These are phyloP conservation scores for Mytilinidion resinicola DNA, from an alignment of 495 filamentous ascomycete genomes.

Conservation along the genomic window DNA sequence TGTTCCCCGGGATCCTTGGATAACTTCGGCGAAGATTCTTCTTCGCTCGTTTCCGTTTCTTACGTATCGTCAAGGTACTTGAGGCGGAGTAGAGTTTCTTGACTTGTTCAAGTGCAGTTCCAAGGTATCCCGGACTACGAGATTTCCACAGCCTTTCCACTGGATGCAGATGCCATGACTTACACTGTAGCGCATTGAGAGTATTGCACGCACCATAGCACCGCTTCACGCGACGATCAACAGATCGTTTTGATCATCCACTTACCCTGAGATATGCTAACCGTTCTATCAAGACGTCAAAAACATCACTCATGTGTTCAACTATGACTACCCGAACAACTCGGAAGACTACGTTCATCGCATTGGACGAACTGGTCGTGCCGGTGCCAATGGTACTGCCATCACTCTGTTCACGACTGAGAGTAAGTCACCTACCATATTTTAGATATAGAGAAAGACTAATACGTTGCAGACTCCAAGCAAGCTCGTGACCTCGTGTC, in stretches of 20 bases:
- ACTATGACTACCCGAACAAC: constrained; percentile 99
- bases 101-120: constrained; percentile 63
- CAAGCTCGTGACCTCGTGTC: constrained; percentile 90
- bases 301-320: constrained; percentile 99
- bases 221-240: constrained; percentile 51
- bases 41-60: constrained; percentile 68
- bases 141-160: constrained; percentile 45
- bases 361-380: constrained; percentile 44
- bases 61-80: constrained; percentile 62
- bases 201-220: constrained; percentile 49
- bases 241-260: constrained; percentile 48
- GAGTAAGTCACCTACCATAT: constrained; percentile 57
- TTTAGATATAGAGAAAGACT: not conserved
- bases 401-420: constrained; percentile 71
- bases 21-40: constrained; percentile 64
- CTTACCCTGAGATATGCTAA: constrained; percentile 63
- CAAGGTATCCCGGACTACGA: constrained; percentile 52
- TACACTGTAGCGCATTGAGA: constrained; percentile 50
- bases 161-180: constrained; percentile 31
- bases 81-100: constrained; percentile 69
- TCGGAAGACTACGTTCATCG: constrained; percentile 55
- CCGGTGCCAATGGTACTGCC: constrained; percentile 43
- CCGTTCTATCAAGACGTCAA: constrained; percentile 85
- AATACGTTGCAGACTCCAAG: constrained; percentile 67
- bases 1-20: constrained; percentile 79